Evolutionary conservation across 129 eudicot genomes (phyloP).

Genomic region (Arctium lappa): DNA sequence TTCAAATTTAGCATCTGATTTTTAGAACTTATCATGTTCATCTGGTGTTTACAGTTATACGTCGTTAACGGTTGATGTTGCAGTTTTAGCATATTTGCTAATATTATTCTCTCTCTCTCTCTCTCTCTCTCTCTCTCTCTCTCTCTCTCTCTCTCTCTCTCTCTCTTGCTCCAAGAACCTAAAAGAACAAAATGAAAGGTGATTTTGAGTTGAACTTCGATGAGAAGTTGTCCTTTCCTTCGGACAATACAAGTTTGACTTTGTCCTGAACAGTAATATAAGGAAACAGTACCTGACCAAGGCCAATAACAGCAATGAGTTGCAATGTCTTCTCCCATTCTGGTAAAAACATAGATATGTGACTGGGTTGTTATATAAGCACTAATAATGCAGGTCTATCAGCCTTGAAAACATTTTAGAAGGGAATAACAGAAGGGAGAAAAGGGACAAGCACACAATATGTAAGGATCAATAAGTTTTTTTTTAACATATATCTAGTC

Average conservation of each 20-base stretch:
- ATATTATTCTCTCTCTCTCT: neutral
- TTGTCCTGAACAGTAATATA: neutral
- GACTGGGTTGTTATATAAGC: neutral
- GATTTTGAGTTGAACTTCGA: neutral
- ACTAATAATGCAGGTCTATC: constrained; percentile 1
- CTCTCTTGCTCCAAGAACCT: neutral
- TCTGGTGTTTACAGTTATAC: neutral
- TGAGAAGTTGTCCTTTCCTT: neutral
- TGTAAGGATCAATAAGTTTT: neutral
- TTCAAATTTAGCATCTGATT: no score
- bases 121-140: neutral
- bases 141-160: neutral
- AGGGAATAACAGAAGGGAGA: neutral
- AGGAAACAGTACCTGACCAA: constrained; percentile 60
- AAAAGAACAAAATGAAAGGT: constrained; percentile 11
- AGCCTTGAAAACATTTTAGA: constrained; percentile 9
- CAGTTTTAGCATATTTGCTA: neutral
- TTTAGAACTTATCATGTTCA: neutral
- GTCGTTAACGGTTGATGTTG: neutral
- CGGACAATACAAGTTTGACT: neutral
- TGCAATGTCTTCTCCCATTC: constrained; percentile 96
- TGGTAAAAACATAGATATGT: constrained; percentile 32
- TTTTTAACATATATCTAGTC: neutral
- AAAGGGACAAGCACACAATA: neutral
- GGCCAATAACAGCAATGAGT: constrained; percentile 64